Base-by-base conservation (phyloP, 139 green algal species). In the Coelastrella sp. region DNA sequence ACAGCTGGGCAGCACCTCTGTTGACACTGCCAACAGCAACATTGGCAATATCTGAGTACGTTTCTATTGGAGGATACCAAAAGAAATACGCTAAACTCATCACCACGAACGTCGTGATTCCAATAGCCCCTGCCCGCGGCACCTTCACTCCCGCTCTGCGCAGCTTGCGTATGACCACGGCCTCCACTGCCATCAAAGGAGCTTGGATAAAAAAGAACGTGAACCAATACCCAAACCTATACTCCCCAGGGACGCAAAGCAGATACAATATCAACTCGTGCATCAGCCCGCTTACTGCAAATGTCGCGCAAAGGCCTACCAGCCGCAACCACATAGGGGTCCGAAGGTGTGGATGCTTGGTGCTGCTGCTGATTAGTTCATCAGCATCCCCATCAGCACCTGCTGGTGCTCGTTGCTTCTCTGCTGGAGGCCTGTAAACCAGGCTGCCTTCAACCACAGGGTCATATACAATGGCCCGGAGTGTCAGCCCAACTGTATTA, bases 391-490 rank as follows among this genome's bases (percentile, higher is more conserved):
- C 78, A 27, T 45, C 32, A 27, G 43, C n/a, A 9, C 38, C 78
- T 6, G n/a, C 60, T 21, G 32, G 41, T 23, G 71, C 11, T 53
- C 11, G 9, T 2, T 50, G 15, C 34, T 38, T 67, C 32, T 34
- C 66, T 37, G 41, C 81, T 45, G 81, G 40, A 27, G 50, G 30
- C 19, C 21, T 73, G 50, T 77, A 64, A 25, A 88, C 32, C 8
- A 86, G 32, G 15, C 7, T 3, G 23, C 87, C 84, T 41, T 90
- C 84, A 6, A 86, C 64, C 4, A 92, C 53, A 0, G 78, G 57
- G 77, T 92, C 89, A 73, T 92, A 90, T 23, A 89, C 53, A 4
- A 90, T 59, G 3, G 72, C 66, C 4, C 89, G 77, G 23, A 92
- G 81, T 1, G 79, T 73, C 6, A 75, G 71, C n/a, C 34, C 48